These are phyloP conservation scores for Carex pumila DNA, from an alignment of 176 grass and related monocot genomes.

Conservation along the genomic window DNA sequence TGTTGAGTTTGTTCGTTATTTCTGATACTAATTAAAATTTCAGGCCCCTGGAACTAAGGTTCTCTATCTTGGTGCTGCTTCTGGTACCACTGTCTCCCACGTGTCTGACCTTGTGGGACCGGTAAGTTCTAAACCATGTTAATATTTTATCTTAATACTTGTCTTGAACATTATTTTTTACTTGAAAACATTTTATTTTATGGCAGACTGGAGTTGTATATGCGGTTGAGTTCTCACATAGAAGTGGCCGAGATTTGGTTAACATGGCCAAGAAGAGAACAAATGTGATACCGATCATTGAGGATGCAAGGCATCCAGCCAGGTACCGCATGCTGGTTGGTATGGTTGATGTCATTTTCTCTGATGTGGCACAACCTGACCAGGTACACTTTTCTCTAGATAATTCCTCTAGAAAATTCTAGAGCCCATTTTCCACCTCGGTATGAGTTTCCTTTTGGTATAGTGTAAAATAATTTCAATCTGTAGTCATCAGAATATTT, in stretches of 20 bases:
- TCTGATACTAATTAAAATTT: background rate
- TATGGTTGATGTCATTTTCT: conserved; percentile 99
- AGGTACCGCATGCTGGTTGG: conserved; percentile 87
- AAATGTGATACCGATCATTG: conserved; percentile 93
- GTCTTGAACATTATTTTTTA: background rate
- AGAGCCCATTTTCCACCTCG: background rate
- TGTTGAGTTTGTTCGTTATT: background rate
- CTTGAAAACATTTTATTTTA: background rate
- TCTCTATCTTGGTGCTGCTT: conserved; percentile 86
- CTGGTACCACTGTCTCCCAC: conserved; percentile 74
- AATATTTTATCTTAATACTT: background rate
- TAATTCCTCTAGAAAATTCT: background rate
- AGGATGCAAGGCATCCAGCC: conserved; percentile 86
- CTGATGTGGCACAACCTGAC: conserved; percentile 94
- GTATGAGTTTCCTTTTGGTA: background rate
- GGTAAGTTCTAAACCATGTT: conserved; percentile 17
- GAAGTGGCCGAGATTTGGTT: conserved; percentile 83
- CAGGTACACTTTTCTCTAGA: conserved; percentile 36
- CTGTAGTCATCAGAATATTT: background rate
- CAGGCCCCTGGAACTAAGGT: conserved; percentile 69
- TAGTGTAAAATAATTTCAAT: background rate
- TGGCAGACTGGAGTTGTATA: conserved; percentile 69
- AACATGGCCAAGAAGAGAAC: conserved; percentile 98
- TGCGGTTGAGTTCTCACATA: conserved; percentile 95
- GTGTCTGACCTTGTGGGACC: conserved; percentile 89